These are phyloP conservation scores for Poteriospumella lacustris DNA, from an alignment of 108 stramenopile genomes.

Conservation along the genomic window DNA sequence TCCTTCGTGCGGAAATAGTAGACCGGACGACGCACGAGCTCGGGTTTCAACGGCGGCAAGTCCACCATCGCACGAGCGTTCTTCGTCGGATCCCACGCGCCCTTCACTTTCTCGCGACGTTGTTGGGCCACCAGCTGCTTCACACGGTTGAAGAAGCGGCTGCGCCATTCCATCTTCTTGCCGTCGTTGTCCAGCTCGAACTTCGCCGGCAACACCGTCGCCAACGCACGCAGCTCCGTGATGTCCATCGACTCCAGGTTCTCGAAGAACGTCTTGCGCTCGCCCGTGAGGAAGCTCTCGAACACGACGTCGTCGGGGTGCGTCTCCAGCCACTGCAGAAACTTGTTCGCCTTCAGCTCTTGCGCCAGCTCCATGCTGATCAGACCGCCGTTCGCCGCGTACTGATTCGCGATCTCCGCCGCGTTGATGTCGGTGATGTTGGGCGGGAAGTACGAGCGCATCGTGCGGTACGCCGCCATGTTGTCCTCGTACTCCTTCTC, in stretches of 20 bases:
- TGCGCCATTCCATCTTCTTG: slow-evolving; percentile 50
- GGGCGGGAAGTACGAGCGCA: not conserved
- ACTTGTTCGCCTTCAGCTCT: slow-evolving; percentile 37
- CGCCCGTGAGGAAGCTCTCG: slow-evolving; percentile 42
- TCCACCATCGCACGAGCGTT: slow-evolving; percentile 16
- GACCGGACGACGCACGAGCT: slow-evolving; percentile 30
- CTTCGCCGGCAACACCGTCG: slow-evolving; percentile 37
- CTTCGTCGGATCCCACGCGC: slow-evolving; percentile 47
- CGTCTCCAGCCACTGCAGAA: slow-evolving; percentile 44
- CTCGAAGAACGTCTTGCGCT: slow-evolving; percentile 27
- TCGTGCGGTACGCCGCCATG: not conserved
- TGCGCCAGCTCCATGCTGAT: not conserved
- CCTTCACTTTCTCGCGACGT: slow-evolving; percentile 42
- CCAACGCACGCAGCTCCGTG: slow-evolving; percentile 44
- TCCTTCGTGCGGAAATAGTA: slow-evolving; percentile 50
- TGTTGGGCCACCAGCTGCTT: slow-evolving; percentile 43
- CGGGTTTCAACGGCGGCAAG: slow-evolving; percentile 32
- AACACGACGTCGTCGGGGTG: slow-evolving; percentile 47
- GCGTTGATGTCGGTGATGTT: not conserved
- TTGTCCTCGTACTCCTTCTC: not conserved
- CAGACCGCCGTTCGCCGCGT: not conserved
- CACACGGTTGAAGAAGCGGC: slow-evolving; percentile 36
- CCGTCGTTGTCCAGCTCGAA: slow-evolving; percentile 51
- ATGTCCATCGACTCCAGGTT: slow-evolving; percentile 48
- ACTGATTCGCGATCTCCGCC: not conserved